Base-by-base conservation (phyloP, 2,329 filamentous ascomycete species). In the Microcera coccophila region DNA sequence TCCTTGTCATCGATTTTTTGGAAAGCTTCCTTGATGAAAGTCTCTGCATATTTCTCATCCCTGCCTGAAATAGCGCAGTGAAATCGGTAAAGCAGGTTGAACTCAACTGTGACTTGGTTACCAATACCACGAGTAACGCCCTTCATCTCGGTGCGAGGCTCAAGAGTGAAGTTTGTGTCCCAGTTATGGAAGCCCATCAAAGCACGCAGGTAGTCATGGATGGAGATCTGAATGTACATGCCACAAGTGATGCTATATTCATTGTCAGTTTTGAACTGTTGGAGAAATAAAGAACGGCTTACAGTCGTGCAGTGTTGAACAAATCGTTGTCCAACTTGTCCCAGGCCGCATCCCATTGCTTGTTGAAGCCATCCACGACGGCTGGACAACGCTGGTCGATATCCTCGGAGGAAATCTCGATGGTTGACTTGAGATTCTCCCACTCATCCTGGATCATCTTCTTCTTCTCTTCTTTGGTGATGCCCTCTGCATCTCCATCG, bases 21-120 rank as follows among this genome's bases (percentile, higher is more conserved):
- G 29, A 78, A 72, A 1, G 77, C 55, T 36, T 73, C 67, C 5
- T 66, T 60, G 55, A 78, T 77, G 50, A 75, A 67, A 12, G 74
- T 66, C 35, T 82, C 71, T 15, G 78, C 78, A 79, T 80, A 85
- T 31, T 70, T 67, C 55, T 83, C 79, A 48, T 85, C 82, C 17
- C 73, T 71, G 48, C 74, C 67, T 3, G 76, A 81, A 38, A 84
- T 75, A 32, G 73, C 75, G 2, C 75, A 78, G 60, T 85, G 81
- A 71, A 79, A 85, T 19, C 81, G 70, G 55, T 85, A 85, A 2
- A 85, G 68, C 20, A 85, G 66, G 46, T 85, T 85, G 64, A 85
- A 85, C 59, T 85, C 81, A 3, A 79, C 81, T 32, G 76, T 81
- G 35, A 84, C 80, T 52, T 84, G 79, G 54, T 85, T 85, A 11